A percentile compares a stretch with the other conserved stretches of the same genome.
phyloP scores from a whole-genome alignment of 768 basidiomycete genomes.

The Suillus ampliporus region DNA sequence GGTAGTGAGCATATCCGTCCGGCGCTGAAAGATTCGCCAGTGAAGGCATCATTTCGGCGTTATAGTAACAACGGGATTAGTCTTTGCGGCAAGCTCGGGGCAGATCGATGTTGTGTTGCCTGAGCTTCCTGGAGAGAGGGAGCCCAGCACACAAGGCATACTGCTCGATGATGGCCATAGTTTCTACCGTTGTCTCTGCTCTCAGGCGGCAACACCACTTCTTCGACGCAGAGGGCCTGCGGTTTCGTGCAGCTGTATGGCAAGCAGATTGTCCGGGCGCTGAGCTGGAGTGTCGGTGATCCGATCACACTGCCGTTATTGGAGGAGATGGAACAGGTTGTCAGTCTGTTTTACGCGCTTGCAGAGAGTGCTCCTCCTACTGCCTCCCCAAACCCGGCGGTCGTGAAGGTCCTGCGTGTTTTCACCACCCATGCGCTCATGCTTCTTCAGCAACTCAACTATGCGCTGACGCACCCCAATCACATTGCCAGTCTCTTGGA shows the following conservation, averaged over 20 bases:
- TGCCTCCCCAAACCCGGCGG: constrained; percentile 44
- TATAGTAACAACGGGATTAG: constrained; percentile 87
- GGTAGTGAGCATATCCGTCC: constrained; percentile 73
- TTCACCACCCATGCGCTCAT: constrained; percentile 73
- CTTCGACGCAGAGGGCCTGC: constrained; percentile 84
- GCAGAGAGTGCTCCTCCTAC: constrained; percentile 49
- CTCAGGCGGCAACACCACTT: constrained; percentile 72
- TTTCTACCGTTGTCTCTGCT: constrained; percentile 71
- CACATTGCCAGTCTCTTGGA: constrained; percentile 84
- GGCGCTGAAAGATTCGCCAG: constrained; percentile 87
- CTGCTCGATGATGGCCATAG: constrained; percentile 82
- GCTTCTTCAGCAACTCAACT: constrained; percentile 87
- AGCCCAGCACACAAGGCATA: constrained; percentile 83
- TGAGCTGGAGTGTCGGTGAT: constrained; percentile 85
- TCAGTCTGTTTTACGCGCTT: constrained; percentile 78
- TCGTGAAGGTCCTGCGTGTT: constrained; percentile 67
- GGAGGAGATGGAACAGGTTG: constrained; percentile 83
- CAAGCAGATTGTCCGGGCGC: constrained; percentile 74
- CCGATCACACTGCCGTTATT: constrained; percentile 76
- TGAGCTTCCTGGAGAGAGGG: constrained; percentile 74
- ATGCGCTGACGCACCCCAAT: constrained; percentile 90
- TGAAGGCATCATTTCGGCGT: constrained; percentile 78
- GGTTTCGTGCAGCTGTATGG: constrained; percentile 87
- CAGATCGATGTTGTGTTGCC: constrained; percentile 68
- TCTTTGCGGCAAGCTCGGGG: constrained; percentile 75